These are phyloP conservation scores for Pneumocystis wakefieldiae DNA, from an alignment of 1,139 yeast genomes.

Conservation along the genomic window DNA sequence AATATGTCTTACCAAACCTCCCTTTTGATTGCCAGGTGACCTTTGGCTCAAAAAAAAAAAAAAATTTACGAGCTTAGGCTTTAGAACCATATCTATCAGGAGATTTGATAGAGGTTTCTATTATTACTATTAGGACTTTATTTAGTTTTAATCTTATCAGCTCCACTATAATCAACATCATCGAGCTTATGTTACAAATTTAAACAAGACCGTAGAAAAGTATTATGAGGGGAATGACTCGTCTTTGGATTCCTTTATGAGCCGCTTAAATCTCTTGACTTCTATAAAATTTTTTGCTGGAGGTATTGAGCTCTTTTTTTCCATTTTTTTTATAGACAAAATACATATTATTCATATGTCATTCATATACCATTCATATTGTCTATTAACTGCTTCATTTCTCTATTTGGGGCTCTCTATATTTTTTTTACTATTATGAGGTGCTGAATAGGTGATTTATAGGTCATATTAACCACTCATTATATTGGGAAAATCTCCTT, in stretches of 20 bases:
- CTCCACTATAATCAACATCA: slow-evolving; percentile 83
- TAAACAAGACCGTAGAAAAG: slow-evolving; percentile 70
- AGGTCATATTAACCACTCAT: slow-evolving; percentile 56
- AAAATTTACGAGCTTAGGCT: background rate
- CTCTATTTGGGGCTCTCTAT: too few species aligned
- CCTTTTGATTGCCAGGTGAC: background rate
- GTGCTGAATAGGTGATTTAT: background rate
- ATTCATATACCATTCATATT: too few species aligned
- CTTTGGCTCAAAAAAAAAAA: too few species aligned
- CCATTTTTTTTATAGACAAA: too few species aligned
- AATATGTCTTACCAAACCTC: background rate
- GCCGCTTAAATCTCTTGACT: slow-evolving; percentile 57
- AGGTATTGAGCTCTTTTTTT: slow-evolving; percentile 29
- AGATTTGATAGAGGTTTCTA: background rate
- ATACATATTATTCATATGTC: too few species aligned
- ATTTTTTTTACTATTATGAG: too few species aligned
- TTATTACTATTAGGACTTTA: background rate
- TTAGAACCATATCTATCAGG: background rate
- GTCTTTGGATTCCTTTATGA: slow-evolving; percentile 44
- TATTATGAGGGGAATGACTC: slow-evolving; percentile 48
- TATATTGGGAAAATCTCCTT: slow-evolving; percentile 85
- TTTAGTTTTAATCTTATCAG: slow-evolving; percentile 26
- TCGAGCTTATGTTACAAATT: slow-evolving; percentile 84
- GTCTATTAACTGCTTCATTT: too few species aligned
- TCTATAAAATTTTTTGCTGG: slow-evolving; percentile 90